phyloP scores from a whole-genome alignment of 768 basidiomycete genomes.

The Boletales sp. region DNA sequence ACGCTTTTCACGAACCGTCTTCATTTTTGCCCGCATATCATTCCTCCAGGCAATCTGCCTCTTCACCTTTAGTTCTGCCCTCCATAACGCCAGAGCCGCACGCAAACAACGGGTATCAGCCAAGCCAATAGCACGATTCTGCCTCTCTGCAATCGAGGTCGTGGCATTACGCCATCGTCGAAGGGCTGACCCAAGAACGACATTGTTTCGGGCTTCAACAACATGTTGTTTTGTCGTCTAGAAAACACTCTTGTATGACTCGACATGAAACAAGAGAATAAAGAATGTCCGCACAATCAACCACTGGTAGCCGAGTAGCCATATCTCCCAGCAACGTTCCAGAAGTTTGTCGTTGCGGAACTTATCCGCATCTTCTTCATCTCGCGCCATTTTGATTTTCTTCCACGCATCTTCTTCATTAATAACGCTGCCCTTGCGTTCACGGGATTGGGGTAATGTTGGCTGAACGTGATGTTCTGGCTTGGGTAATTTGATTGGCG shows the following conservation, averaged over 20 bases:
- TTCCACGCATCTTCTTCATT: slow-evolving; percentile 79
- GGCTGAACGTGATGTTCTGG: slow-evolving; percentile 16
- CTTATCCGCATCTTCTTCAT: slow-evolving; percentile 67
- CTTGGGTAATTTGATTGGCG: slow-evolving; percentile 31
- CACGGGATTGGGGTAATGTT: slow-evolving; percentile 26
- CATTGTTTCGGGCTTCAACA: slow-evolving; percentile 60
- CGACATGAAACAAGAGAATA: slow-evolving; percentile 12
- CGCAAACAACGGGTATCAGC: slow-evolving; percentile 45
- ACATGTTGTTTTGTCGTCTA: slow-evolving; percentile 76
- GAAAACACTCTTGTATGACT: slow-evolving; percentile 7
- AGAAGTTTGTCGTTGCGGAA: slow-evolving; percentile 62
- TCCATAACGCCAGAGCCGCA: slow-evolving; percentile 50
- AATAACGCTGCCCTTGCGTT: slow-evolving; percentile 46
- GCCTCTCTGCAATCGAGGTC: slow-evolving; percentile 35
- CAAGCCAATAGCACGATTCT: slow-evolving; percentile 40
- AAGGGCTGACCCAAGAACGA: slow-evolving; percentile 56
- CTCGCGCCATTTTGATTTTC: slow-evolving; percentile 64
- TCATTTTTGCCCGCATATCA: slow-evolving; percentile 73
- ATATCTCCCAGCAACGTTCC: slow-evolving; percentile 72
- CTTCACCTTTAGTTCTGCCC: slow-evolving; percentile 47
- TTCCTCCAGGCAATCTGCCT: slow-evolving; percentile 59
- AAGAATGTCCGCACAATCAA: slow-evolving; percentile 52
- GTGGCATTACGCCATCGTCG: slow-evolving; percentile 57
- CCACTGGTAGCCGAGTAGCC: slow-evolving; percentile 71
- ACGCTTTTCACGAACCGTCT: slow-evolving; percentile 51